Base-by-base conservation (phyloP, 352 stramenopile species). In the Phytophthora crassamura region DNA sequence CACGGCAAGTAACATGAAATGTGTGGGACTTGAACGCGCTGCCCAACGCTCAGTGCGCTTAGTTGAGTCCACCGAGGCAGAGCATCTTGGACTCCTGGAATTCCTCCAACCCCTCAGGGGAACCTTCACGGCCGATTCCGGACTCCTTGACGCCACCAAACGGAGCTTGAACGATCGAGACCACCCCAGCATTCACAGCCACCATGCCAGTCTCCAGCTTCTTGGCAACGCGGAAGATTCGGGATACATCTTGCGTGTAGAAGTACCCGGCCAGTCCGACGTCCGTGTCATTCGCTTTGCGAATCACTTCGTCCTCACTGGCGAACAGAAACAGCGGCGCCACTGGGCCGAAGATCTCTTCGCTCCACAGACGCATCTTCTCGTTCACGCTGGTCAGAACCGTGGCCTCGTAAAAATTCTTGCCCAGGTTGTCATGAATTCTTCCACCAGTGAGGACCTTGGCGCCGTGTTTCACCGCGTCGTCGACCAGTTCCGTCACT, bases 331-430 rank as follows among this genome's bases (percentile, higher is more conserved):
- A 88, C 10, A 99, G 72, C 25, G 91, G 74, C 11, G 94, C 87
- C 35, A 99, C 80, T 1, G 97, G 97, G 3, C 95, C 97, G 76
- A 99, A 99, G 22, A 89, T 98, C 78, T 99, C 96, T 61, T 97
- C 72, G 32, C 73, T 73, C 67, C 95, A 84, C 4, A 95, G 65
- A 33, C 72, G 70, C 82, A 99, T 98, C 18, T 84, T 62, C 6
- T 79, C 77, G 18, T 86, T 72, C 14, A 91, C 73, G 38, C 89
- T 71, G 11, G 72, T 86, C 25, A 99, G 66, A 15, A 99, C 82
- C 0, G 95, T 99, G 2, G 97, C 91, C 51, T 89, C 67, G 83
- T 96, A 99, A 76, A 95, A 99, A 55, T 96, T 91, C 45, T 69
- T 64, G 58, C 75, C 66, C 9, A 82, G n/a, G n/a, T n/a, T 54